phyloP scores from a whole-genome alignment of 1,284 basidiomycete species.

The Cystobasidiaceae sp. region DNA sequence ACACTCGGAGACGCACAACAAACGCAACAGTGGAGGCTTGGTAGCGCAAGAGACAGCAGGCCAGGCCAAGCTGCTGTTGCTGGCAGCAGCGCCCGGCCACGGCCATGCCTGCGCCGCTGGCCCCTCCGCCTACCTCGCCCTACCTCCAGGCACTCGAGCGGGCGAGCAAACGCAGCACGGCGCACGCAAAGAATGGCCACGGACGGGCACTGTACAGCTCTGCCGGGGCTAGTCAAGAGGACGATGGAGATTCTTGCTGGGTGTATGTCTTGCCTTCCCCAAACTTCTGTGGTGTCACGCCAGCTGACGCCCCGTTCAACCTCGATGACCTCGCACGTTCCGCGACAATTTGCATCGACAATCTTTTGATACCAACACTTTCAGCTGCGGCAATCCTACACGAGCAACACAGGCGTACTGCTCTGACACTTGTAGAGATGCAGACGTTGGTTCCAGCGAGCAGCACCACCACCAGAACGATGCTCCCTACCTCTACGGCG shows the following conservation, averaged over 20 bases:
- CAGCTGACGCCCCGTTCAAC: neutral
- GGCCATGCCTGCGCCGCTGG: neutral
- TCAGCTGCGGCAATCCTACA: conserved; percentile 26
- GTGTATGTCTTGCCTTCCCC: conserved; percentile 5
- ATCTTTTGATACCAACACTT: neutral
- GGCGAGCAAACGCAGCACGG: neutral
- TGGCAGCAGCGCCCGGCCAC: too few species aligned
- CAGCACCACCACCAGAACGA: neutral
- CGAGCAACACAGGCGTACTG: conserved; percentile 22
- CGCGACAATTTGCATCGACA: too few species aligned
- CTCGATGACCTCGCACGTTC: conserved; percentile 1
- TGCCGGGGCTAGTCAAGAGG: neutral
- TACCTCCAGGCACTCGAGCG: conserved; percentile 22
- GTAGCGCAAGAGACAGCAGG: too few species aligned
- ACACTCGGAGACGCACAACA: too few species aligned
- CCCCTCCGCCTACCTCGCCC: conserved; percentile 15
- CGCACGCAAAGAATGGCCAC: neutral
- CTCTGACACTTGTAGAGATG: conserved; percentile 9
- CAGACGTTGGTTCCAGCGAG: neutral
- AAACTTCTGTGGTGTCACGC: neutral
- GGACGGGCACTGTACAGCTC: too few species aligned
- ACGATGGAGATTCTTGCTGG: conserved; percentile 11
- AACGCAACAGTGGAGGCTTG: too few species aligned
- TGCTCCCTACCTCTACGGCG: neutral
- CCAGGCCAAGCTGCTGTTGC: too few species aligned